These are phyloP conservation scores for Candida anutae DNA, from an alignment of 1,139 yeast species.

Conservation along the genomic window DNA sequence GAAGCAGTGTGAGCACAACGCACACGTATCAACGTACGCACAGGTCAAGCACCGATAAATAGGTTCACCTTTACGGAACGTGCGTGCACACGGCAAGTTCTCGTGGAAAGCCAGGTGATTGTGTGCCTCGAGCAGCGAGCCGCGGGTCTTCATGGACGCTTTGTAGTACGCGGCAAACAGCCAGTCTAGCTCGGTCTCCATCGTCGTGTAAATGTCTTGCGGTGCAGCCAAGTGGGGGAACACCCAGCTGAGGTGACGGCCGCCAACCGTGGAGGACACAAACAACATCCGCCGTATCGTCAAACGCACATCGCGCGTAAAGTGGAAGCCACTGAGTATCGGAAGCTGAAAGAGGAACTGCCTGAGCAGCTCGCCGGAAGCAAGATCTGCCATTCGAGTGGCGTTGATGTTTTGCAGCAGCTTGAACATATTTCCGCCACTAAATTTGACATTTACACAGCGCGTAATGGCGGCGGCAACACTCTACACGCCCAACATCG, in stretches of 20 bases:
- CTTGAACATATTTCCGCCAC: neutral
- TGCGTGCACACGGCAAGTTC: slow-evolving; percentile 68
- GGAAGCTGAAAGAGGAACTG: slow-evolving; percentile 31
- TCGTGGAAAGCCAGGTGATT: slow-evolving; percentile 46
- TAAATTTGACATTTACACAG: neutral
- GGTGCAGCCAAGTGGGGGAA: slow-evolving; percentile 38
- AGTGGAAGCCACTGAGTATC: slow-evolving; percentile 24
- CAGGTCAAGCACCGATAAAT: slow-evolving; percentile 79
- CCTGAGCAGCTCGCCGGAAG: slow-evolving; percentile 6
- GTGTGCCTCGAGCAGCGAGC: slow-evolving; percentile 17
- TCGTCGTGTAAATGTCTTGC: slow-evolving; percentile 5
- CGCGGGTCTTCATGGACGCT: slow-evolving; percentile 12
- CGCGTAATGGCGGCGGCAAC: slow-evolving; percentile 1
- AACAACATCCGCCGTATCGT: slow-evolving; percentile 45
- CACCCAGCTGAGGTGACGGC: slow-evolving; percentile 40
- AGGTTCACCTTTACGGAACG: slow-evolving; percentile 79
- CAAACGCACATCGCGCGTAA: slow-evolving; percentile 24
- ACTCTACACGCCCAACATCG: slow-evolving; percentile 13
- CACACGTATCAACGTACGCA: slow-evolving; percentile 81
- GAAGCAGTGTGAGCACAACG: slow-evolving; percentile 74
- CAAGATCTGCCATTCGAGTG: slow-evolving; percentile 1
- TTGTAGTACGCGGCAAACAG: slow-evolving; percentile 25
- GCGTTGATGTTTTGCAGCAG: neutral
- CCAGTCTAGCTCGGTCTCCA: slow-evolving; percentile 27
- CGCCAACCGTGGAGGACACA: slow-evolving; percentile 43